These are phyloP conservation scores for Moricandia moricandioides DNA, from an alignment of 345 rosid genomes.

Conservation along the genomic window DNA sequence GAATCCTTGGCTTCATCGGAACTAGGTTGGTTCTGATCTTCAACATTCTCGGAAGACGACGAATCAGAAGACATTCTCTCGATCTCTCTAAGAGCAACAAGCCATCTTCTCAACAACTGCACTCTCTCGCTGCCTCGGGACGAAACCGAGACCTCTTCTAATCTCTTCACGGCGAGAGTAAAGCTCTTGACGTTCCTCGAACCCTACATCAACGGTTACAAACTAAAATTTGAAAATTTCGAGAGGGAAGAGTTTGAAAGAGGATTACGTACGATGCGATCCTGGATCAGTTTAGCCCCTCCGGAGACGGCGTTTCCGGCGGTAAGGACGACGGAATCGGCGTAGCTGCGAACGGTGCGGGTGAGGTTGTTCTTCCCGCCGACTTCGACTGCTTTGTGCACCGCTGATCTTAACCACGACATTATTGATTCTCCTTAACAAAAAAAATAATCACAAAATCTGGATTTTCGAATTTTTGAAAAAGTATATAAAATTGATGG, in stretches of 20 bases:
- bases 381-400: conserved; percentile 70
- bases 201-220: conserved; percentile 41
- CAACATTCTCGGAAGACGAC: background rate
- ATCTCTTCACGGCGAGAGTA: conserved; percentile 64
- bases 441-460: background rate
- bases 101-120: conserved; percentile 75
- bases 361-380: conserved; percentile 56
- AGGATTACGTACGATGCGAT: conserved; percentile 46
- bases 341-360: conserved; percentile 60
- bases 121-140: conserved; percentile 89
- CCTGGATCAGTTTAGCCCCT: conserved; percentile 74
- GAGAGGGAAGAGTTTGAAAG: background rate
- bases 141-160: conserved; percentile 90
- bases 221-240: background rate
- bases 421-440: conserved; percentile 29
- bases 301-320: conserved; percentile 76
- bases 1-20: conserved; percentile 58
- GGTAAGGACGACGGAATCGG: conserved; percentile 68
- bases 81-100: conserved; percentile 80
- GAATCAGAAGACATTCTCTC: conserved; percentile 46
- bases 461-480: background rate
- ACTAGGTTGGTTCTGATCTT: conserved; percentile 30
- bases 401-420: conserved; percentile 83
- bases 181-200: conserved; percentile 61
- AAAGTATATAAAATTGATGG: background rate